Evolutionary conservation across 179 eudicot species (phyloP).

Genomic region (Nepenthes alata): DNA sequence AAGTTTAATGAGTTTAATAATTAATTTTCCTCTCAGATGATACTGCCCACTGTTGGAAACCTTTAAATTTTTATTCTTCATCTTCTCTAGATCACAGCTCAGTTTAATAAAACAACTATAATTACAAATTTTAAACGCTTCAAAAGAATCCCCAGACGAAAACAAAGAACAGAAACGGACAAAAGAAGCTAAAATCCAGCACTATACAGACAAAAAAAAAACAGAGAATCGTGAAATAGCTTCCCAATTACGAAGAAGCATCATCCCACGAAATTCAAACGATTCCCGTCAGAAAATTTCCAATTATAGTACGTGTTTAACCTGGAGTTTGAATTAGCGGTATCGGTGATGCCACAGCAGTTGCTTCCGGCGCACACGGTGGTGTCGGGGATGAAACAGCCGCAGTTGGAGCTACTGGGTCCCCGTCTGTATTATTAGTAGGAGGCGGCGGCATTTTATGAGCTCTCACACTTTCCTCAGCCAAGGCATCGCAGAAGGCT

Average conservation of each 20-base stretch:
- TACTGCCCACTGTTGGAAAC: too few species aligned
- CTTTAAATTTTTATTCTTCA: too few species aligned
- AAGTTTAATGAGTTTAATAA: constrained; percentile 13
- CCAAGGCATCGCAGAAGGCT: constrained; percentile 91
- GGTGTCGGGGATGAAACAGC: constrained; percentile 19
- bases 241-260: constrained; percentile 6
- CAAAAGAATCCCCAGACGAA: constrained; percentile 11
- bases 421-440: constrained; percentile 12
- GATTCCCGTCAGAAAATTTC: constrained; percentile 8
- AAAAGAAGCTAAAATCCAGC: constrained; percentile 30
- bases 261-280: constrained; percentile 13
- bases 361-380: constrained; percentile 13
- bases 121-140: not conserved
- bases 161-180: constrained; percentile 37
- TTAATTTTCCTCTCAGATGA: not conserved
- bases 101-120: not conserved
- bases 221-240: not conserved
- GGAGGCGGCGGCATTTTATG: constrained; percentile 11
- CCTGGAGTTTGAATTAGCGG: constrained; percentile 54
- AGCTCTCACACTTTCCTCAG: constrained; percentile 60
- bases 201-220: constrained; percentile 18
- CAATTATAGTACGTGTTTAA: constrained; percentile 12
- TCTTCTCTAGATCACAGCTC: constrained; percentile 5
- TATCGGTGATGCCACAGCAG: constrained; percentile 27
- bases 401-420: constrained; percentile 15